Base-by-base conservation (phyloP, 2,329 filamentous ascomycete species). In the Penicillium sp. region DNA sequence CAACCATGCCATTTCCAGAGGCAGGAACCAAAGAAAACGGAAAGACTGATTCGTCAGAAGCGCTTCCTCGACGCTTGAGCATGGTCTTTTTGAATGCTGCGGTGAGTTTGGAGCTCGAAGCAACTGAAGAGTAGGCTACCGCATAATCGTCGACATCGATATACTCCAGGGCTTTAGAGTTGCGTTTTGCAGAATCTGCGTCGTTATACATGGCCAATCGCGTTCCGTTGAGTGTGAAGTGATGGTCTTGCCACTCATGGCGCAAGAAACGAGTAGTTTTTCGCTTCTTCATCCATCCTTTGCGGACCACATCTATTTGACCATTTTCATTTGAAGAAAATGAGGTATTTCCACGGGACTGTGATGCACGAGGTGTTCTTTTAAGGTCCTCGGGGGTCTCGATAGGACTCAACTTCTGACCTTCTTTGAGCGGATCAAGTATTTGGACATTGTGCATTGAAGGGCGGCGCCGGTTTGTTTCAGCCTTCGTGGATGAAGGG, bases 261-360 rank as follows among this genome's bases (percentile, higher is more conserved):
- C 92, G 89, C 52, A 97, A 83, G 79, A 96, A 86, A 67, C 86
- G 87, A 37, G 90, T 68, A 37, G 89, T 68, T 78, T 91, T 91
- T 69, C 93, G 90, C 81, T 96, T 96, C 81, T 91, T 92, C 86
- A 99, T 96, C 74, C 87, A 92, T 1, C 94, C 94, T 46, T 90
- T 85, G 73, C 92, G 90, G 29, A 85, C 84, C 59, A 88, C 75
- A 52, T 85, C 42, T 18, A 33, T 33, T 9, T 40, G 4, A 5
- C 34, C 13, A 14, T 39, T 44, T 10, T 46, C 48, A 5, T 48
- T 7, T 2, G 40, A 37, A 8, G 39, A 14, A 18, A 13, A 11
- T 11, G 63, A 62, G 6, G 46, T 57, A 18, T 57, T 67, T 51
- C 46, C 59, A 31, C 54, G 60, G 18, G 52, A 56, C 26, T 60